Percentiles rank a stretch among this genome's conserved stretches.
Evolutionary conservation across 257 asterid species (phyloP).

Genomic region (Gardenia jasminoides): DNA sequence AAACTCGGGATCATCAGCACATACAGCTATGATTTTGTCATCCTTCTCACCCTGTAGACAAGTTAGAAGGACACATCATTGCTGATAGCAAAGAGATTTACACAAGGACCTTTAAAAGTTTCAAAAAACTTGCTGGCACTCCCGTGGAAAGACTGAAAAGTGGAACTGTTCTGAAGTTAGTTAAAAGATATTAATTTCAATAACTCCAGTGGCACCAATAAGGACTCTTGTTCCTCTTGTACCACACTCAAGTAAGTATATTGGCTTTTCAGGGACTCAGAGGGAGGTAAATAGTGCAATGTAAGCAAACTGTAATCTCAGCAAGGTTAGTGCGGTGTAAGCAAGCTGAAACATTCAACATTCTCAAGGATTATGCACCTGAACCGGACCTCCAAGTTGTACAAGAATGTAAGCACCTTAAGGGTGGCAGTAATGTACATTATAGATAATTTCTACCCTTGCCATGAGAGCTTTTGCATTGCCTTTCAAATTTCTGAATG

Average conservation of each 20-base stretch:
- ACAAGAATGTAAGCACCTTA: background rate
- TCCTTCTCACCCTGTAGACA: slow-evolving; percentile 77
- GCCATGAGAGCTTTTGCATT: background rate
- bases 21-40: slow-evolving; percentile 90
- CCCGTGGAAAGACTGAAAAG: background rate
- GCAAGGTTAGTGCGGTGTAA: background rate
- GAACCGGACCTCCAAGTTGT: background rate
- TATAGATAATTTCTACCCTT: background rate
- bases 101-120: background rate
- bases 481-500: background rate
- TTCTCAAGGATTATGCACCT: background rate
- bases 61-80: slow-evolving; percentile 5
- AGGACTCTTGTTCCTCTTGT: background rate
- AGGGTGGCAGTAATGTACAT: background rate
- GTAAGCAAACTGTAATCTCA: background rate
- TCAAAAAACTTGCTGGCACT: background rate
- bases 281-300: background rate
- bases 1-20: slow-evolving; percentile 89
- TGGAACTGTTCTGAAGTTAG: background rate
- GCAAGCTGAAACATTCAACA: background rate
- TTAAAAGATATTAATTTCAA: background rate
- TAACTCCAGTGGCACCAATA: background rate
- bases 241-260: background rate
- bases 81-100: background rate
- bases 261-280: background rate